A percentile compares a stretch with the other conserved stretches of the same genome.
phyloP scores from a whole-genome alignment of 2,329 filamentous ascomycete genomes.

The Trichothecium sympodiale region DNA sequence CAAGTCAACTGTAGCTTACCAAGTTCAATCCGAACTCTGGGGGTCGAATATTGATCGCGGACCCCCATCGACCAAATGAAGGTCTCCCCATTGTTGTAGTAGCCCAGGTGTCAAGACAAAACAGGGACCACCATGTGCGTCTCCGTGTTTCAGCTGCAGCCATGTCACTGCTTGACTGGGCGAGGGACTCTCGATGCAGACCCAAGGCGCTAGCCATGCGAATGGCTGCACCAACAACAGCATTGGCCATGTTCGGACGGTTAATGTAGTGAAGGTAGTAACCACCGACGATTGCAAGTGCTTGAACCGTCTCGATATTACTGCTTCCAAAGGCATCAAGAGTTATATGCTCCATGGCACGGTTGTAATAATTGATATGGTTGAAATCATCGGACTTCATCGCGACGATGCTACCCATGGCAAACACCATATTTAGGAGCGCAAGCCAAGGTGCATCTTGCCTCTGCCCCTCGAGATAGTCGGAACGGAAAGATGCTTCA shows the following conservation, averaged over 20 bases:
- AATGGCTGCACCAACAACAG: constrained; percentile 57
- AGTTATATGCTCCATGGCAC: constrained; percentile 54
- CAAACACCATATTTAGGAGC: constrained; percentile 65
- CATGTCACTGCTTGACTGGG: constrained; percentile 4
- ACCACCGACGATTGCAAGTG: constrained; percentile 45
- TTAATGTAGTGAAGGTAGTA: constrained; percentile 70
- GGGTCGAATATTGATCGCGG: constrained; percentile 54
- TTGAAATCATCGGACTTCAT: constrained; percentile 53
- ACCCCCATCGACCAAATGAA: constrained; percentile 56
- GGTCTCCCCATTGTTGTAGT: constrained; percentile 60
- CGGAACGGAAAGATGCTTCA: constrained; percentile 57
- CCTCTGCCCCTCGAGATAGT: constrained; percentile 41
- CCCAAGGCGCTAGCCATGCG: constrained; percentile 63
- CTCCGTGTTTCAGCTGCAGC: constrained; percentile 41
- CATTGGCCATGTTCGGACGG: constrained; percentile 63
- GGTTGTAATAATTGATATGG: constrained; percentile 59
- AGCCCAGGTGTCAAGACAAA: constrained; percentile 65
- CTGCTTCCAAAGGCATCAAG: constrained; percentile 38
- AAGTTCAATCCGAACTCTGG: constrained; percentile 42
- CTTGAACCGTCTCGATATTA: constrained; percentile 16
- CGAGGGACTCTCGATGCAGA: constrained; percentile 47
- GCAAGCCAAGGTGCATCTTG: constrained; percentile 61
- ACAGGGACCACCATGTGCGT: constrained; percentile 65
- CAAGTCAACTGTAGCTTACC: constrained; percentile 7
- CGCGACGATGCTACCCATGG: constrained; percentile 61